These are phyloP conservation scores for Eucalyptus erythrocorys DNA, from an alignment of 345 rosid species.

Conservation along the genomic window DNA sequence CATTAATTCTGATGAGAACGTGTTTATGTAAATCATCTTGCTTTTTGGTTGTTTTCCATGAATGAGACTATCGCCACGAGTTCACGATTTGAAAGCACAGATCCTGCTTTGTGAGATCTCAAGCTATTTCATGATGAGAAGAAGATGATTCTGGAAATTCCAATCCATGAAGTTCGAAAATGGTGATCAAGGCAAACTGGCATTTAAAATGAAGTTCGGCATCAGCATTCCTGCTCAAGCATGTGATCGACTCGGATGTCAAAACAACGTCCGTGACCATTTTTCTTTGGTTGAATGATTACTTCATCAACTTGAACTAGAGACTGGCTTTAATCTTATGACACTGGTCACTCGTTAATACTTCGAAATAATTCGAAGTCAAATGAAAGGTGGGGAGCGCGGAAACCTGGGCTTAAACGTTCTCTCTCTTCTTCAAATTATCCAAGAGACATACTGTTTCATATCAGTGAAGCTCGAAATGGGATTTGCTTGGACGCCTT, in stretches of 20 bases:
- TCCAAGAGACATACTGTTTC: not conserved
- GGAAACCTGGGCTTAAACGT: not conserved
- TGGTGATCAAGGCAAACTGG: not conserved
- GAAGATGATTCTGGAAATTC: not conserved
- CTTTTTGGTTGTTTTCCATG: not conserved
- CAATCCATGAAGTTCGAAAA: not conserved
- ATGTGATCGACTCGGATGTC: not conserved
- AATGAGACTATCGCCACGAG: not conserved
- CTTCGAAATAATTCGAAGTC: no score
- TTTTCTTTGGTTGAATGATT: not conserved
- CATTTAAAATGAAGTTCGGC: not conserved
- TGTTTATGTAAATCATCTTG: not conserved
- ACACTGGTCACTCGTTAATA: not conserved
- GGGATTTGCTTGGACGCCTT: not conserved
- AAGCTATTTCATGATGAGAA: not conserved
- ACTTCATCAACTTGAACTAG: not conserved
- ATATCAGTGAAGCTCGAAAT: not conserved
- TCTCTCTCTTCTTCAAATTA: not conserved
- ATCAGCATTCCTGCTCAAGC: not conserved
- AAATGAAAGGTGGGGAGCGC: not conserved
- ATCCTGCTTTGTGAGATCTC: not conserved
- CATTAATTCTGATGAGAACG: not conserved
- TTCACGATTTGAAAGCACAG: not conserved
- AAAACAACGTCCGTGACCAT: not conserved
- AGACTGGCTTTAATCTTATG: not conserved